Conservation (phyloP, 768 basidiomycete genomes). For the Agaricus subrufescens region DNA sequence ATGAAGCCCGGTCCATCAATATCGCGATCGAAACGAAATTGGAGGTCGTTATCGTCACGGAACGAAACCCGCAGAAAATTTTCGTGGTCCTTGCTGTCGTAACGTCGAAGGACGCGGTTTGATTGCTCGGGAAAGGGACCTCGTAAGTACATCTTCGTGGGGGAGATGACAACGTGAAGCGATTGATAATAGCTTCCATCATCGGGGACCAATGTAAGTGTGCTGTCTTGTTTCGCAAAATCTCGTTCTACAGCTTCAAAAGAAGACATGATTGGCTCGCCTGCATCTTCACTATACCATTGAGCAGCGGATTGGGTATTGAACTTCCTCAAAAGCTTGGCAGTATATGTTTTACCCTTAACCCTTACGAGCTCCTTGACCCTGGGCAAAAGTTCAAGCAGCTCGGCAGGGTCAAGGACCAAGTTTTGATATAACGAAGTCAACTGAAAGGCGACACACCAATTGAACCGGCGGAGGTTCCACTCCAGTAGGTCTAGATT, state of each 20-base stretch:
- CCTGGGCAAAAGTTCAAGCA: slow-evolving; percentile 34
- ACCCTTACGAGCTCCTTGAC: slow-evolving; percentile 24
- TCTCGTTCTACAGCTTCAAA: slow-evolving; percentile 24
- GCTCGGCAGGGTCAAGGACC: slow-evolving; percentile 45
- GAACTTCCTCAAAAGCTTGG: slow-evolving; percentile 38
- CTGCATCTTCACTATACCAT: slow-evolving; percentile 20
- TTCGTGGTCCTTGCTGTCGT: slow-evolving; percentile 12
- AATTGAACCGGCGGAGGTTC: slow-evolving; percentile 34
- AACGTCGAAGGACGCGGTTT: slow-evolving; percentile 14
- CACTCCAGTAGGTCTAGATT: slow-evolving; percentile 24
- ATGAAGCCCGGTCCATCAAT: slow-evolving; percentile 38
- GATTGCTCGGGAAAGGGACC: slow-evolving; percentile 15
- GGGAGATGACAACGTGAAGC: slow-evolving; percentile 20
- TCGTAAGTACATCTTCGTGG: slow-evolving; percentile 11
- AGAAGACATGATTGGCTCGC: slow-evolving; percentile 24
- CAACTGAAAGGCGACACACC: slow-evolving; percentile 58
- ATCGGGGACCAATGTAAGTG: slow-evolving; percentile 21
- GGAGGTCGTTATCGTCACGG: slow-evolving; percentile 13
- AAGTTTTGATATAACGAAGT: slow-evolving; percentile 37
- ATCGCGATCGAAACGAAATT: slow-evolving; percentile 13
- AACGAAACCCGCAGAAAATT: slow-evolving; percentile 15
- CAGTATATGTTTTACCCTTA: slow-evolving; percentile 30
- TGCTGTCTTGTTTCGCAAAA: slow-evolving; percentile 17
- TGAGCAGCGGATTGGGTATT: slow-evolving; percentile 18
- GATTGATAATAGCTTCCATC: slow-evolving; percentile 29